phyloP scores from a whole-genome alignment of 2,329 filamentous ascomycete species.

The Fusarium verticillioides region DNA sequence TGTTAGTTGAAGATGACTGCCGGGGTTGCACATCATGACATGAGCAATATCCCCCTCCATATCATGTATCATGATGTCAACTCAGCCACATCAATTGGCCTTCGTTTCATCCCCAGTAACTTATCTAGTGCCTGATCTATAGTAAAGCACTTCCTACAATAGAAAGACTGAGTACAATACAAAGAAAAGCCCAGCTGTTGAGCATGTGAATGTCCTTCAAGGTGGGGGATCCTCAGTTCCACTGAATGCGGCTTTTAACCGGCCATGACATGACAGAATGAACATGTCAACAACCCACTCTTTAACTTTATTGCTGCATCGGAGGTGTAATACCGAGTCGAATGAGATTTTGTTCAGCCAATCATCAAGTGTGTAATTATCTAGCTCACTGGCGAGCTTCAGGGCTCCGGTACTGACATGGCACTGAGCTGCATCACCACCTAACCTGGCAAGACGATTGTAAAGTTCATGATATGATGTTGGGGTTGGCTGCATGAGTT shows the following conservation, averaged over 20 bases:
- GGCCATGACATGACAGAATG: constrained; percentile 23
- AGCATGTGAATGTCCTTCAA: constrained; percentile 8
- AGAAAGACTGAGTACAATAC: neutral
- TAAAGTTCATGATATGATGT: neutral
- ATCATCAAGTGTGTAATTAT: constrained; percentile 21
- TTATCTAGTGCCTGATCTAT: rapidly evolving
- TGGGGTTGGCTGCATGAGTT: neutral
- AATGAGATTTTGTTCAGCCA: constrained; percentile 7
- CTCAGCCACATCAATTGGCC: neutral
- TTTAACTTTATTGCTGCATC: constrained; percentile 6
- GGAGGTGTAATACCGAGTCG: constrained; percentile 12
- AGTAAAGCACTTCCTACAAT: neutral
- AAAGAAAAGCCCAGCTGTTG: neutral
- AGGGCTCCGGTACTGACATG: constrained; percentile 2
- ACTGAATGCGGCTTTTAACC: constrained; percentile 37
- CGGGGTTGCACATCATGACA: constrained; percentile 20
- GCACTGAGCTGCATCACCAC: neutral
- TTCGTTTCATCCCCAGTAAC: neutral
- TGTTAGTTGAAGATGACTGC: constrained; percentile 4
- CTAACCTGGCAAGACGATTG: neutral
- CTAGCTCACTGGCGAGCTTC: neutral
- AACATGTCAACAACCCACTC: constrained; percentile 1
- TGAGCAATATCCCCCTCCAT: neutral
- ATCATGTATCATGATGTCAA: constrained; percentile 25
- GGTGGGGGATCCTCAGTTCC: constrained; percentile 15